Evolutionary conservation across 1,139 yeast species (phyloP).

Genomic region (Kurtzmaniella quercitrusa): DNA sequence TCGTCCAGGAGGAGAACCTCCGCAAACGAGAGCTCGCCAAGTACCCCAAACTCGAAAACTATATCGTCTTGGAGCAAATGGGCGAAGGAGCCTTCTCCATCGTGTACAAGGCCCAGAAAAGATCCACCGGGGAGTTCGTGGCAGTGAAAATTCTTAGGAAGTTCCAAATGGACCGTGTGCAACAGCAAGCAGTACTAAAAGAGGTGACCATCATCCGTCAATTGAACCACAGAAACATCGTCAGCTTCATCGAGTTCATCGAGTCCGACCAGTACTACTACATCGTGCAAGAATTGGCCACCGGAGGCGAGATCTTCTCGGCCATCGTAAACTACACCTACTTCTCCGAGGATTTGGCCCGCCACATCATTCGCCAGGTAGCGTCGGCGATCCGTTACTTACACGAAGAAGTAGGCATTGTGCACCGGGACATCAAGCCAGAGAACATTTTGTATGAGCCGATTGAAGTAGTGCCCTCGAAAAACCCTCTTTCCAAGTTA

Average conservation of each 20-base stretch:
- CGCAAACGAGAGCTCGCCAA: constrained; percentile 29
- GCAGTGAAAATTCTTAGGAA: constrained; percentile 62
- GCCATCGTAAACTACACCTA: constrained; percentile 55
- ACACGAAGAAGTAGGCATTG: constrained; percentile 54
- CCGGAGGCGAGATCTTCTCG: constrained; percentile 56
- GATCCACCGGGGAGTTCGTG: constrained; percentile 48
- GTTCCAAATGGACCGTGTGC: constrained; percentile 50
- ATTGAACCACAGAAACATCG: constrained; percentile 47
- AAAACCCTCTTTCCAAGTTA: constrained; percentile 33
- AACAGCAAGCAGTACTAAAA: constrained; percentile 50
- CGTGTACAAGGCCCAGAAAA: constrained; percentile 67
- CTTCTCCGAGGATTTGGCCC: constrained; percentile 49
- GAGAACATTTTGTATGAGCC: constrained; percentile 59
- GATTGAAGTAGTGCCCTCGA: constrained; percentile 45
- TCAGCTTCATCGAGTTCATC: constrained; percentile 44
- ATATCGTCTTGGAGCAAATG: constrained; percentile 57
- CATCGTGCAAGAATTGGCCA: constrained; percentile 48
- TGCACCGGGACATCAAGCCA: constrained; percentile 56
- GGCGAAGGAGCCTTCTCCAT: constrained; percentile 96
- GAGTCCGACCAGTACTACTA: constrained; percentile 48
- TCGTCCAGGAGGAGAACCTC: constrained; percentile 59
- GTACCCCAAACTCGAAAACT: constrained; percentile 45
- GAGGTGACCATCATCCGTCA: constrained; percentile 59
- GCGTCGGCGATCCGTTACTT: constrained; percentile 46
- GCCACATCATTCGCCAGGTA: constrained; percentile 50